Percentiles rank a stretch among this genome's conserved stretches.
phyloP scores from a whole-genome alignment of 2,329 filamentous ascomycete genomes.

The Hypomyces rosellus region DNA sequence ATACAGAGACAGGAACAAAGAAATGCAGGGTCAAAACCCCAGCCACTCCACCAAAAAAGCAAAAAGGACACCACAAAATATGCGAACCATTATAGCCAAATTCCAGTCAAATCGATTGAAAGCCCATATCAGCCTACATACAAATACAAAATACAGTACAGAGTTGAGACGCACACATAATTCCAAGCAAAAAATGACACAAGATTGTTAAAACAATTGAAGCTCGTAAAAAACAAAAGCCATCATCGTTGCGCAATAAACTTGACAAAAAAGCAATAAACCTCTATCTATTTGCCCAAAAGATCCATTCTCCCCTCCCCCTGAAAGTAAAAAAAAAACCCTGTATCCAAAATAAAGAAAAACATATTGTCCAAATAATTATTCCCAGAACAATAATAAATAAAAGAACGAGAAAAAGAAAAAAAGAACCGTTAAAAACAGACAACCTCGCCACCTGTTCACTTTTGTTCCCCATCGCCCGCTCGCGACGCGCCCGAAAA shows the following conservation, averaged over 20 bases:
- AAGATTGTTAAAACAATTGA: conserved; percentile 1
- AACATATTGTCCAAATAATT: background rate
- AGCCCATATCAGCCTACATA: too few relatives aligned
- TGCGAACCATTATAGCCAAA: too few relatives aligned
- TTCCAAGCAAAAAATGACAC: background rate
- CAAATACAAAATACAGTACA: too few relatives aligned
- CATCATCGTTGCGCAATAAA: conserved; percentile 10
- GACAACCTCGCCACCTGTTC: conserved; percentile 9
- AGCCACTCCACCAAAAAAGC: too few relatives aligned
- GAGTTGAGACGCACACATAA: too few relatives aligned
- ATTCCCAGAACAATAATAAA: background rate
- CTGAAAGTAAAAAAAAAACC: background rate
- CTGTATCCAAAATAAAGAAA: conserved; percentile 3
- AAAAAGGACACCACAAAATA: too few relatives aligned
- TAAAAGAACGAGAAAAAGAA: conserved; percentile 5
- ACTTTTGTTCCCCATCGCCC: background rate
- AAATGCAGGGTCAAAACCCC: too few relatives aligned
- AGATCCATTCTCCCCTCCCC: background rate
- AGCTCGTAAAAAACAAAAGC: conserved; percentile 9
- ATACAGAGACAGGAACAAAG: too few relatives aligned
- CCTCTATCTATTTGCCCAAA: conserved; percentile 9
- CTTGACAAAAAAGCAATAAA: conserved; percentile 3
- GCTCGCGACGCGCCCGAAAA: conserved; percentile 11
- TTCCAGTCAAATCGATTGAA: too few relatives aligned
- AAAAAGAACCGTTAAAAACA: conserved; percentile 1